A percentile compares a stretch with the other conserved stretches of the same genome.
phyloP scores from a whole-genome alignment of 495 filamentous ascomycete species.

The Antarctomyces pellizariae region DNA sequence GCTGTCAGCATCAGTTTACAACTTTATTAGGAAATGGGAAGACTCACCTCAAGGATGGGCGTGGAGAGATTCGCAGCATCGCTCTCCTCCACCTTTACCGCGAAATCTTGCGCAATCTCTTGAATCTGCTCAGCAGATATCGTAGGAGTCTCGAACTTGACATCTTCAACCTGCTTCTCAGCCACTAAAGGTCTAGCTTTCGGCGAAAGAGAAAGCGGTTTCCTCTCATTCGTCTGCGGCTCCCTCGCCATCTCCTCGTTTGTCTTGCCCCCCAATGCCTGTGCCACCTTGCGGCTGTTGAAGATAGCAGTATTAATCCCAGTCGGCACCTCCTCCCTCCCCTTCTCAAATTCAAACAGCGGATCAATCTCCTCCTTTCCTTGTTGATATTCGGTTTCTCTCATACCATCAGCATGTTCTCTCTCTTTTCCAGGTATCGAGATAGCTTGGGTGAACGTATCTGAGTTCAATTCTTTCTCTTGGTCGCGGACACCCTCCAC shows the following conservation, averaged over 20 bases:
- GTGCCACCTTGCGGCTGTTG: conserved; percentile 32
- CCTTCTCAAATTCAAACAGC: background rate
- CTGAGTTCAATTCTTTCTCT: conserved; percentile 27
- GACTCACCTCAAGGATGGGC: no score
- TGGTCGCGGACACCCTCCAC: conserved; percentile 14
- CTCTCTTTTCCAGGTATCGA: background rate
- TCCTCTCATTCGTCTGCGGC: no score
- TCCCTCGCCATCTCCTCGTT: conserved; percentile 1
- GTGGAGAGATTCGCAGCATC: conserved; percentile 1
- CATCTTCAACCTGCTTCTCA: no score
- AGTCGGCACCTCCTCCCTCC: conserved; percentile 24
- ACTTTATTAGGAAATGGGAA: conserved; percentile 7
- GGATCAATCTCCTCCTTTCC: conserved; percentile 6
- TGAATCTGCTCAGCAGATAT: no score
- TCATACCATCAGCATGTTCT: conserved; percentile 5
- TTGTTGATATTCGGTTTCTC: no score
- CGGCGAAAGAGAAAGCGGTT: no score
- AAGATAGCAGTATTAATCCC: conserved; percentile 38
- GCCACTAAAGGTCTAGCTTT: no score
- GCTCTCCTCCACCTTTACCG: background rate
- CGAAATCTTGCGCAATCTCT: conserved; percentile 2
- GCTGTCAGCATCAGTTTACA: conserved; percentile 5
- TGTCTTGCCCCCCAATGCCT: conserved; percentile 19
- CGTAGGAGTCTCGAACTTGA: no score
- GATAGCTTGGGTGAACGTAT: conserved; percentile 21